These are phyloP conservation scores for Fistulinella prunicolor DNA, from an alignment of 768 basidiomycete genomes.

Conservation along the genomic window DNA sequence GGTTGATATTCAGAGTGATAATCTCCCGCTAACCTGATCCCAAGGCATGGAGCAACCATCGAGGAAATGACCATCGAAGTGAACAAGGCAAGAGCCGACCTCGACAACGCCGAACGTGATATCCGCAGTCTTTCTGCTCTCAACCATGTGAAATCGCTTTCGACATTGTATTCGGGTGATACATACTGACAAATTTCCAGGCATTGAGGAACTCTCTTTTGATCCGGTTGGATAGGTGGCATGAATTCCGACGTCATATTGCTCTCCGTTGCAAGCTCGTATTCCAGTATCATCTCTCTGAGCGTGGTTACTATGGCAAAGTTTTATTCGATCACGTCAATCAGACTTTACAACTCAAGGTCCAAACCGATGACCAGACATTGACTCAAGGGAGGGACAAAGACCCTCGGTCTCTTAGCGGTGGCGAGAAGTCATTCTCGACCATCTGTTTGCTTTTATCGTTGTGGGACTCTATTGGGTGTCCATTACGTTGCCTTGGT, in stretches of 20 bases:
- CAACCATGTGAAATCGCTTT: constrained; percentile 53
- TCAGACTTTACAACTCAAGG: constrained; percentile 65
- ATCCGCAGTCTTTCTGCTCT: constrained; percentile 60
- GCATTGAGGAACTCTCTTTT: constrained; percentile 63
- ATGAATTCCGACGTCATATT: constrained; percentile 84
- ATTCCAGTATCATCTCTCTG: constrained; percentile 77
- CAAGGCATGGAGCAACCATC: constrained; percentile 70
- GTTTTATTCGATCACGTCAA: constrained; percentile 78
- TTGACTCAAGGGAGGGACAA: constrained; percentile 69
- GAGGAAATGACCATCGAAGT: constrained; percentile 76
- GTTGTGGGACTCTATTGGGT: constrained; percentile 93
- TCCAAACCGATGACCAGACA: constrained; percentile 80
- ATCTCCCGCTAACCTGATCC: constrained; percentile 1
- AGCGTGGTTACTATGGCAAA: constrained; percentile 88
- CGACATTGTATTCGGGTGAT: neutral
- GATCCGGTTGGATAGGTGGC: constrained; percentile 71
- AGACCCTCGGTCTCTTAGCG: constrained; percentile 82
- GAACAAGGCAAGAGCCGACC: constrained; percentile 55
- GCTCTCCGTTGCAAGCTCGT: constrained; percentile 83
- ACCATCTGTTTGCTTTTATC: constrained; percentile 93
- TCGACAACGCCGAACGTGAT: constrained; percentile 59
- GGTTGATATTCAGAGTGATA: constrained; percentile 11
- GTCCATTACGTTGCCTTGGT: constrained; percentile 92
- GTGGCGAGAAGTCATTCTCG: constrained; percentile 96
- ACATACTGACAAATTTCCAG: constrained; percentile 37